phyloP scores from a whole-genome alignment of 768 basidiomycete species.

The Saitozyma podzolica region DNA sequence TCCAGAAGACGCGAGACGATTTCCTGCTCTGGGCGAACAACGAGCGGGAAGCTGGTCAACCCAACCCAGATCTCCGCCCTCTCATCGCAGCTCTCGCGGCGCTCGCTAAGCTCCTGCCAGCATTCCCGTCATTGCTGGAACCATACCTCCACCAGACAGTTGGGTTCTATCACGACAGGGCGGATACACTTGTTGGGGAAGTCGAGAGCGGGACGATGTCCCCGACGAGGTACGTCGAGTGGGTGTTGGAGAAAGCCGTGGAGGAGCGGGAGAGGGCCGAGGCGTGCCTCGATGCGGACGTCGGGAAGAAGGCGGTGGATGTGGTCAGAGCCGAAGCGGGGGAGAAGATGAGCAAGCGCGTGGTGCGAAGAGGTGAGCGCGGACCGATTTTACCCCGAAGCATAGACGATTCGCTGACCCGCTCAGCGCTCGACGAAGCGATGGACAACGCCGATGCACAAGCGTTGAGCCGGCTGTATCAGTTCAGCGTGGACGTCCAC shows the following conservation, averaged over 20 bases:
- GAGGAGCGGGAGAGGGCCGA: constrained; percentile 35
- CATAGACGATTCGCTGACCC: no score
- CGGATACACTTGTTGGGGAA: constrained; percentile 4
- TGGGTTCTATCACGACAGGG: constrained; percentile 9
- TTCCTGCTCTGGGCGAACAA: constrained; percentile 30
- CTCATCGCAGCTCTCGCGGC: constrained; percentile 16
- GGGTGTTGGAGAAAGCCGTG: constrained; percentile 35
- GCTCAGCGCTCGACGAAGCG: constrained; percentile 43
- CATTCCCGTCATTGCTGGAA: constrained; percentile 13
- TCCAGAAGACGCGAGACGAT: constrained; percentile 35
- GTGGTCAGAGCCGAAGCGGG: constrained; percentile 25
- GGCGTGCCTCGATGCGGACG: constrained; percentile 16
- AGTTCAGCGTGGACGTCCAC: constrained; percentile 30
- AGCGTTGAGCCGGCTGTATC: constrained; percentile 32
- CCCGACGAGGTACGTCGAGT: constrained; percentile 35
- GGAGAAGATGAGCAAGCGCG: constrained; percentile 18
- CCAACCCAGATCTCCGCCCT: constrained; percentile 9
- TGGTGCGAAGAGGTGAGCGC: constrained; percentile 33
- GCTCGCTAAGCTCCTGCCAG: constrained; percentile 18
- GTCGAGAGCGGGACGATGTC: constrained; percentile 18
- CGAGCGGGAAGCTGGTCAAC: constrained; percentile 19
- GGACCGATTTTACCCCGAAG: no score
- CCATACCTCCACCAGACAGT: constrained; percentile 26
- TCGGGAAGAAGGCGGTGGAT: constrained; percentile 24
- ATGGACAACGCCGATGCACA: constrained; percentile 35